phyloP scores from a whole-genome alignment of 2,329 filamentous ascomycete genomes.

The Trichoderma atroviride region DNA sequence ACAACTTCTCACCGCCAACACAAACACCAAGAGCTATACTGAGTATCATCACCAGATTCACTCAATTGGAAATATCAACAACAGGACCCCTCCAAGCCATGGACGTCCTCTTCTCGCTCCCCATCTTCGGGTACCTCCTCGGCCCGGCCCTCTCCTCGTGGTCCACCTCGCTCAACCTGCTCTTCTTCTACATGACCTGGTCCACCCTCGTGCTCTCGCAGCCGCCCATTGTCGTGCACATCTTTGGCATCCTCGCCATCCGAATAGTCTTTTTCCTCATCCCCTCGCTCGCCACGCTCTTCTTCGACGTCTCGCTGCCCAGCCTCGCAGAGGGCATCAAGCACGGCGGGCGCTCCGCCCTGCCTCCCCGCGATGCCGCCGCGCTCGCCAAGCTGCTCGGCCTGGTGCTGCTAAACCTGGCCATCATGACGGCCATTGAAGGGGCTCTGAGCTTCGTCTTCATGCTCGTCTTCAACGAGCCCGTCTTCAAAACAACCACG shows the following conservation, averaged over 20 bases:
- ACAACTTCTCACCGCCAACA: conserved; percentile 5
- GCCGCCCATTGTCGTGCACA: conserved; percentile 72
- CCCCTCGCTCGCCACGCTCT: conserved; percentile 71
- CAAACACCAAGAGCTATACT: not conserved
- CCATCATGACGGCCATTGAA: conserved; percentile 48
- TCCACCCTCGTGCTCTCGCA: conserved; percentile 79
- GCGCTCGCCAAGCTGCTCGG: conserved; percentile 42
- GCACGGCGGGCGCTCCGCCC: conserved; percentile 56
- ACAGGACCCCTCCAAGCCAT: conserved; percentile 41
- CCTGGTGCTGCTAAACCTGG: conserved; percentile 52
- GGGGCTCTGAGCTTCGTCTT: conserved; percentile 46
- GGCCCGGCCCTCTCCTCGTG: conserved; percentile 66
- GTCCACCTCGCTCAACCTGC: conserved; percentile 77
- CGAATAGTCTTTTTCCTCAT: conserved; percentile 71
- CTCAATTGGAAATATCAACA: not conserved
- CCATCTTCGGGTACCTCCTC: conserved; percentile 69
- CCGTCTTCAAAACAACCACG: conserved; percentile 52
- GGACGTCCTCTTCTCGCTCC: conserved; percentile 72
- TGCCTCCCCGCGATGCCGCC: conserved; percentile 50
- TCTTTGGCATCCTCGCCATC: conserved; percentile 69
- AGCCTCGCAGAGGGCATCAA: conserved; percentile 71
- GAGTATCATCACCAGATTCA: not conserved
- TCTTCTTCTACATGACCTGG: conserved; percentile 93
- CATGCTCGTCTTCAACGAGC: conserved; percentile 38
- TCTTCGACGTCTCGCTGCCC: conserved; percentile 72